Evolutionary conservation across 2,329 filamentous ascomycete genomes (phyloP).

Genomic region (Golovinomyces cichoracearum): DNA sequence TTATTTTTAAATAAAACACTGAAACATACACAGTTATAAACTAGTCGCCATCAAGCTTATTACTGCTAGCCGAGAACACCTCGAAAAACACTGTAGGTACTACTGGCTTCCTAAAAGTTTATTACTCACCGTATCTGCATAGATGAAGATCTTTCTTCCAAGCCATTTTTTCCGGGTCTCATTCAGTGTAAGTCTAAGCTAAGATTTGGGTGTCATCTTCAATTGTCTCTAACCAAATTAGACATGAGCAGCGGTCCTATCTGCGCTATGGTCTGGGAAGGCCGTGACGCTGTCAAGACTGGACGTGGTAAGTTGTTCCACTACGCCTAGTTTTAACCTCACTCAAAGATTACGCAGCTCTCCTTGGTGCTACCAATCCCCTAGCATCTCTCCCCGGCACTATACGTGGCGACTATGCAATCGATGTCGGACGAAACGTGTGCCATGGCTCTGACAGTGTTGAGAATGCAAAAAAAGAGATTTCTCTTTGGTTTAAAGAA

Average conservation of each 20-base stretch:
- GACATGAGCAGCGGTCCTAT: conserved; percentile 96
- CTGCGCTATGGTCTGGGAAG: conserved; percentile 99
- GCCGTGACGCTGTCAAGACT: conserved; percentile 95
- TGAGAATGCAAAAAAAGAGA: conserved; percentile 99
- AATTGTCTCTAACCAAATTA: conserved; percentile 17
- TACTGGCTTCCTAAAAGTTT: neutral
- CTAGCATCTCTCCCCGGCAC: conserved; percentile 81
- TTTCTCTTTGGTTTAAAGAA: conserved; percentile 89
- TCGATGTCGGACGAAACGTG: conserved; percentile 88
- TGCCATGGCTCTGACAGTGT: conserved; percentile 98
- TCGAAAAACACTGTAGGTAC: conserved; percentile 76
- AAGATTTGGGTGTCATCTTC: conserved; percentile 2
- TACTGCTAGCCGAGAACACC: conserved; percentile 72
- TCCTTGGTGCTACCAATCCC: conserved; percentile 98
- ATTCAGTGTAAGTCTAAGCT: conserved; percentile 45
- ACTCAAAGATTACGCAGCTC: conserved; percentile 23
- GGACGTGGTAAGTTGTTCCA: conserved; percentile 45
- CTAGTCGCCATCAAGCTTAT: conserved; percentile 92
- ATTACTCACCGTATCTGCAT: neutral
- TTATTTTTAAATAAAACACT: neutral
- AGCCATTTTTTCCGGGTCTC: conserved; percentile 93
- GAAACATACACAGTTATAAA: conserved; percentile 47
- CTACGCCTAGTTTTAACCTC: too few relatives aligned
- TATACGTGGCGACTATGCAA: conserved; percentile 76
- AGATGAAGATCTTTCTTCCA: conserved; percentile 69